Evolutionary conservation across 768 basidiomycete species (phyloP).

Genomic region (Kwoniella pini): DNA sequence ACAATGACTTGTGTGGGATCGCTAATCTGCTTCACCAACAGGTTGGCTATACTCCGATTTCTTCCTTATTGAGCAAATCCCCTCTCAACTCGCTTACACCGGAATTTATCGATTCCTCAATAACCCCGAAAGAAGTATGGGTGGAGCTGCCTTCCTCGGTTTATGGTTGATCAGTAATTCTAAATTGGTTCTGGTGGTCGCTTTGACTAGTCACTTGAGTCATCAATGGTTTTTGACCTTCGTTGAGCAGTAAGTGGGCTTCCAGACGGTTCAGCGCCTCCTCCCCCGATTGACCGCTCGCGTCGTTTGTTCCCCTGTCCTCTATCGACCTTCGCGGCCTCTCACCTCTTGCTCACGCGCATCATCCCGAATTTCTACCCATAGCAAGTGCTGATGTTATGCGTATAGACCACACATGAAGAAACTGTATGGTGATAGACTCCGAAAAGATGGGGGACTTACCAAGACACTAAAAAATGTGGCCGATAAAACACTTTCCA

Average conservation of each 20-base stretch:
- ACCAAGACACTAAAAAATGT: slow-evolving; percentile 97
- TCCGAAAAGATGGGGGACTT: slow-evolving; percentile 94
- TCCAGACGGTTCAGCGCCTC: no score
- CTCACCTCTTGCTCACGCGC: no score
- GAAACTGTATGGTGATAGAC: slow-evolving; percentile 86
- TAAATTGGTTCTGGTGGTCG: slow-evolving; percentile 83
- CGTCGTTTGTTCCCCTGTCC: no score
- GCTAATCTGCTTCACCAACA: slow-evolving; percentile 45
- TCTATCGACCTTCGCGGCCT: no score
- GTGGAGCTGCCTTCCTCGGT: slow-evolving; percentile 93
- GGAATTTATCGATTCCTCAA: slow-evolving; percentile 97
- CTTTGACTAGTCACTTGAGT: slow-evolving; percentile 77
- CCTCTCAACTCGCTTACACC: slow-evolving; percentile 85
- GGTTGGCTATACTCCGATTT: slow-evolving; percentile 99
- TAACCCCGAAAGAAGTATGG: slow-evolving; percentile 88
- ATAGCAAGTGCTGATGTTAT: not conserved
- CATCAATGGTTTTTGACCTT: slow-evolving; percentile 95
- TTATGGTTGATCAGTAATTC: slow-evolving; percentile 86
- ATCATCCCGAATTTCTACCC: not conserved
- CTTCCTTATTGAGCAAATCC: slow-evolving; percentile 85
- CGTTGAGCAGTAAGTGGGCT: slow-evolving; percentile 77
- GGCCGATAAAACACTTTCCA: slow-evolving; percentile 74
- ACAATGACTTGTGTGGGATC: no score
- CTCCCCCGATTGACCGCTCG: no score
- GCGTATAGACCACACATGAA: slow-evolving; percentile 91